Evolutionary conservation across 2,329 filamentous ascomycete genomes (phyloP).

Genomic region (Kalmusia sp.): DNA sequence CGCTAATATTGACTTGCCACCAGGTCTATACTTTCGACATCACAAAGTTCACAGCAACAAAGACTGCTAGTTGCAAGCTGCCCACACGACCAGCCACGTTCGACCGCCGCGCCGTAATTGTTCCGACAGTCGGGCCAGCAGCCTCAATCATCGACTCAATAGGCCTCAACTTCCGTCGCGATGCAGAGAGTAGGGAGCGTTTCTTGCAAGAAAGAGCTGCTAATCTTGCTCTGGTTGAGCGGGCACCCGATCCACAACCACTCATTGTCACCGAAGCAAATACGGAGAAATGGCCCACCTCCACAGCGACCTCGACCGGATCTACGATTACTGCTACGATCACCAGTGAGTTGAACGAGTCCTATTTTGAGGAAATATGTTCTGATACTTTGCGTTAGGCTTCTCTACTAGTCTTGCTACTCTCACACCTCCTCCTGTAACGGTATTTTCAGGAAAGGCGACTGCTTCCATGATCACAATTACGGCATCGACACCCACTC

Average conservation of each 20-base stretch:
- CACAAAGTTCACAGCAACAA: neutral
- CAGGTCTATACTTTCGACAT: neutral
- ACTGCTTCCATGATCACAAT: slow-evolving; percentile 24
- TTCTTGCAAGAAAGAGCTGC: slow-evolving; percentile 31
- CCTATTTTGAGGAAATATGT: neutral
- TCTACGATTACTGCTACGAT: slow-evolving; percentile 24
- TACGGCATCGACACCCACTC: slow-evolving; percentile 35
- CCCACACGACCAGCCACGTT: slow-evolving; percentile 23
- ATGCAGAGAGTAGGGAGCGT: slow-evolving; percentile 13
- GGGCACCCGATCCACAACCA: slow-evolving; percentile 45
- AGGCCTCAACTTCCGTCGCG: slow-evolving; percentile 29
- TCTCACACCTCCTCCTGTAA: slow-evolving; percentile 29
- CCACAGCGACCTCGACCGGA: slow-evolving; percentile 29
- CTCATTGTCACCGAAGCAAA: slow-evolving; percentile 40
- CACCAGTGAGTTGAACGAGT: slow-evolving; percentile 17
- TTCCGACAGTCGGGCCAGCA: slow-evolving; percentile 27
- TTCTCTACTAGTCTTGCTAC: slow-evolving; percentile 21
- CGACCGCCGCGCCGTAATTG: slow-evolving; percentile 37
- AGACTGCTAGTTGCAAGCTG: slow-evolving; percentile 5
- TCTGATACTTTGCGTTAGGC: neutral
- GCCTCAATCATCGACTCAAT: slow-evolving; percentile 7
- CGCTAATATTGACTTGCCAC: neutral
- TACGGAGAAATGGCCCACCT: slow-evolving; percentile 33
- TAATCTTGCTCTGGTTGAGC: slow-evolving; percentile 29
- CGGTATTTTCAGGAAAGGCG: slow-evolving; percentile 26